Evolutionary conservation across 352 stramenopile genomes (phyloP).

Genomic region (Pythium sukuiense): DNA sequence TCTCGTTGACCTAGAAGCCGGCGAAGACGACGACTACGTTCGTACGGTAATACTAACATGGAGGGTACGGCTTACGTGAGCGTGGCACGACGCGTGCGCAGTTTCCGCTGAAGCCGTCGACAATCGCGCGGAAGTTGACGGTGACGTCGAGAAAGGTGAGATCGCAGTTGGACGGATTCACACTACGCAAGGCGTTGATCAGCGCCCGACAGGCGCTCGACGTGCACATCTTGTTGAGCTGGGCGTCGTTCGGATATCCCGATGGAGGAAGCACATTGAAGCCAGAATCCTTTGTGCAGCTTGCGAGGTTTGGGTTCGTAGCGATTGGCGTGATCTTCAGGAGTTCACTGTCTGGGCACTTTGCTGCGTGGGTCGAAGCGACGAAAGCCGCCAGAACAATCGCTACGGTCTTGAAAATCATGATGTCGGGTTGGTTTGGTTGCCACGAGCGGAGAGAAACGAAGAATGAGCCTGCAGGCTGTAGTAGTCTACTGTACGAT

Average conservation of each 20-base stretch:
- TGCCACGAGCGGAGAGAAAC: no score
- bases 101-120: neutral
- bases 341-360: neutral
- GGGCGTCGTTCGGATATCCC: neutral
- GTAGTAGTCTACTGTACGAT: no score
- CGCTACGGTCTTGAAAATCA: neutral
- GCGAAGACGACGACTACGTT: no score
- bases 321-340: neutral
- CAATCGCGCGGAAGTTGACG: neutral
- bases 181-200: neutral
- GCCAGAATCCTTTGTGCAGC: neutral
- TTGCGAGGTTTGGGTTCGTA: neutral
- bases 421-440: neutral
- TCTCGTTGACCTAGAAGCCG: no score
- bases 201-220: neutral
- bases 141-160: neutral
- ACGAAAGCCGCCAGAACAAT: neutral
- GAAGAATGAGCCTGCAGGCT: no score
- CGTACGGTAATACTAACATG: neutral
- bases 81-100: neutral
- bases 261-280: neutral
- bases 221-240: neutral
- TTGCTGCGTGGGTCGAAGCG: neutral
- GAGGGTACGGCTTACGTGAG: neutral
- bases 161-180: neutral